phyloP scores from a whole-genome alignment of 805 yeast species.

The Yamadazyma sp. region DNA sequence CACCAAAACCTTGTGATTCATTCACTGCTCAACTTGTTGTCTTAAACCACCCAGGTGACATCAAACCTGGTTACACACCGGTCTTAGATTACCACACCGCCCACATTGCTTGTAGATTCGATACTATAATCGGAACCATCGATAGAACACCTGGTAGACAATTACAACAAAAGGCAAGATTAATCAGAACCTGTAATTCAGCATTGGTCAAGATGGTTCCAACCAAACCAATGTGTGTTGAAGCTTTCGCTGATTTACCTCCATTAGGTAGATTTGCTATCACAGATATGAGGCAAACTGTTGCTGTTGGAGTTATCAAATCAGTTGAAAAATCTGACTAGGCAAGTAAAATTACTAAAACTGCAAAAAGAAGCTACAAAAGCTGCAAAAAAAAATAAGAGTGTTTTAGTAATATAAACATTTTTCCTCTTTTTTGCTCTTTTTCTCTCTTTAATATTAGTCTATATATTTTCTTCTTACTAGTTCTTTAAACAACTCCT shows the following conservation, averaged over 20 bases:
- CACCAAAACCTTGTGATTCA: constrained; percentile 75
- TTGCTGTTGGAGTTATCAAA: too few relatives aligned
- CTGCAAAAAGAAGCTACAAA: constrained; percentile 44
- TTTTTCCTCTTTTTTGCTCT: too few relatives aligned
- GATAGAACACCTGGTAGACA: neutral
- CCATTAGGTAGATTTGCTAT: constrained; percentile 56
- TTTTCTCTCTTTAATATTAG: too few relatives aligned
- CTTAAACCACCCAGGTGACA: constrained; percentile 91
- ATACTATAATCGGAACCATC: constrained; percentile 55
- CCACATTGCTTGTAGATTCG: constrained; percentile 88
- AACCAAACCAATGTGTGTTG: constrained; percentile 44
- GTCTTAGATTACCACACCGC: constrained; percentile 92
- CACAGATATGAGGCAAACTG: constrained; percentile 99
- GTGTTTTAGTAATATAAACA: too few relatives aligned
- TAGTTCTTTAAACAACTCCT: too few relatives aligned
- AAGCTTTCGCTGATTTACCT: constrained; percentile 43
- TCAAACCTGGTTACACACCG: constrained; percentile 88
- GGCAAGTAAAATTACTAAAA: constrained; percentile 49
- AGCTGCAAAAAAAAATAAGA: too few relatives aligned
- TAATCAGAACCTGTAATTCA: neutral
- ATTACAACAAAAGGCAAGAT: neutral
- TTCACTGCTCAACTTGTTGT: constrained; percentile 85
- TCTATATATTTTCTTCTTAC: too few relatives aligned
- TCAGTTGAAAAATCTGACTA: constrained; percentile 46
- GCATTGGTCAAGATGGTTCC: constrained; percentile 40